A percentile compares a stretch with the other conserved stretches of the same genome.
phyloP scores from a whole-genome alignment of 768 basidiomycete genomes.

The Artomyces pyxidatus region DNA sequence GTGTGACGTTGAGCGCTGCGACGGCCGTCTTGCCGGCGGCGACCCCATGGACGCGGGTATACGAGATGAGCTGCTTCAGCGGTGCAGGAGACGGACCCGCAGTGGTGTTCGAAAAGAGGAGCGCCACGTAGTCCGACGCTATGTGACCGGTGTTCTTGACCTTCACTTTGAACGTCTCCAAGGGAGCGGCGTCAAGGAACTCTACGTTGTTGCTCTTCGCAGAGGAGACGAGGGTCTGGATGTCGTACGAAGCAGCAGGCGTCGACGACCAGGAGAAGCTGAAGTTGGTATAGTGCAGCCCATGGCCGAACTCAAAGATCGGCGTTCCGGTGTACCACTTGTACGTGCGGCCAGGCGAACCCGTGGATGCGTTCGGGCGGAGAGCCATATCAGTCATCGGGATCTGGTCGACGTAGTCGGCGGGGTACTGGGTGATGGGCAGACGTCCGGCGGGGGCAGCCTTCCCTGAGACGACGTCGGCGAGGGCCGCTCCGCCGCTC shows the following conservation, averaged over 20 bases:
- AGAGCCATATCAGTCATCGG: conserved; percentile 53
- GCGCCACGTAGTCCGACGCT: conserved; percentile 47
- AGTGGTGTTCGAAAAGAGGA: conserved; percentile 41
- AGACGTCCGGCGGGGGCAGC: conserved; percentile 48
- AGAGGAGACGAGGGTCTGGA: conserved; percentile 29
- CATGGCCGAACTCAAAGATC: conserved; percentile 46
- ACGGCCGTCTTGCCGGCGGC: conserved; percentile 21
- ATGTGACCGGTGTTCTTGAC: conserved; percentile 42
- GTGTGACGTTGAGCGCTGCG: conserved; percentile 34
- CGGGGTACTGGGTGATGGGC: conserved; percentile 45
- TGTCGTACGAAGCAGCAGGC: conserved; percentile 31
- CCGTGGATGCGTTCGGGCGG: conserved; percentile 32
- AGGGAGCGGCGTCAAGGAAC: conserved; percentile 34
- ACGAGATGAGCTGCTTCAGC: conserved; percentile 43
- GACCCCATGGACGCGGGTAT: conserved; percentile 33
- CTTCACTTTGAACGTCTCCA: conserved; percentile 41
- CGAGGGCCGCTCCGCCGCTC: conserved; percentile 44
- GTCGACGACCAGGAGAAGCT: conserved; percentile 29
- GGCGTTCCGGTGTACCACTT: conserved; percentile 47
- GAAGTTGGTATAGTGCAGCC: conserved; percentile 49
- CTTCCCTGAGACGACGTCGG: conserved; percentile 45
- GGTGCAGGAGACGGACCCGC: conserved; percentile 44
- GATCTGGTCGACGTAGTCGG: conserved; percentile 37
- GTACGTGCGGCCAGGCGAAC: conserved; percentile 48
- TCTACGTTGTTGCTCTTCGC: conserved; percentile 12